These are phyloP conservation scores for Streptanthus diversifolius DNA, from an alignment of 345 rosid species.

Conservation along the genomic window DNA sequence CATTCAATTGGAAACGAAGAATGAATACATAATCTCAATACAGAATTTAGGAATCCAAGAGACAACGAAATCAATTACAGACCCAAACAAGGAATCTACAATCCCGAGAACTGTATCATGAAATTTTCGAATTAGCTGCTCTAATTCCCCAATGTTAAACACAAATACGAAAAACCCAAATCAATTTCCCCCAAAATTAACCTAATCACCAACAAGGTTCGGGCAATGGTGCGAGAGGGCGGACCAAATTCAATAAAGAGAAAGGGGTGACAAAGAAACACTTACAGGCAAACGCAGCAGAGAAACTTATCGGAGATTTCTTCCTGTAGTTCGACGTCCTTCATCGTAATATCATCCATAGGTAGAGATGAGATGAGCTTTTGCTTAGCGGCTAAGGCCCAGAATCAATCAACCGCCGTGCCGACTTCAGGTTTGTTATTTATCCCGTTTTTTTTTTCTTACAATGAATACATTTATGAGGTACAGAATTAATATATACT, in stretches of 20 bases:
- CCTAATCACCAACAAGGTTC: background rate
- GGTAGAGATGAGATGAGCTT: background rate
- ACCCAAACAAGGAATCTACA: background rate
- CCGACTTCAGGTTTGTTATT: too few relatives aligned
- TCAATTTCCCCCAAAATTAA: background rate
- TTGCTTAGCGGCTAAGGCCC: too few relatives aligned
- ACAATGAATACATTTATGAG: too few relatives aligned
- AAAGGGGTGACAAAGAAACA: background rate
- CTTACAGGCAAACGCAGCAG: slow-evolving; percentile 74
- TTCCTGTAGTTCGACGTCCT: slow-evolving; percentile 34
- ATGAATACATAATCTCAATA: too few relatives aligned
- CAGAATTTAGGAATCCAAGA: too few relatives aligned
- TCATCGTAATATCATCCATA: background rate
- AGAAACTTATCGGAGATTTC: slow-evolving; percentile 46
- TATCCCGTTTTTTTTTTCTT: too few relatives aligned
- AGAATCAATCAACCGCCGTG: too few relatives aligned
- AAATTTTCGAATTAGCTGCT: background rate
- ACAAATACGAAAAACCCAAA: background rate
- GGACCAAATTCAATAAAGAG: too few relatives aligned
- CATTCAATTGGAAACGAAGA: too few relatives aligned
- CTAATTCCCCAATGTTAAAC: background rate
- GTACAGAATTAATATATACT: too few relatives aligned
- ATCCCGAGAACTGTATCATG: background rate
- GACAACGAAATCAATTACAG: background rate
- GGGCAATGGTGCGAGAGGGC: too few relatives aligned